phyloP scores from a whole-genome alignment of 495 filamentous ascomycete species.

The Xylaria castorea region DNA sequence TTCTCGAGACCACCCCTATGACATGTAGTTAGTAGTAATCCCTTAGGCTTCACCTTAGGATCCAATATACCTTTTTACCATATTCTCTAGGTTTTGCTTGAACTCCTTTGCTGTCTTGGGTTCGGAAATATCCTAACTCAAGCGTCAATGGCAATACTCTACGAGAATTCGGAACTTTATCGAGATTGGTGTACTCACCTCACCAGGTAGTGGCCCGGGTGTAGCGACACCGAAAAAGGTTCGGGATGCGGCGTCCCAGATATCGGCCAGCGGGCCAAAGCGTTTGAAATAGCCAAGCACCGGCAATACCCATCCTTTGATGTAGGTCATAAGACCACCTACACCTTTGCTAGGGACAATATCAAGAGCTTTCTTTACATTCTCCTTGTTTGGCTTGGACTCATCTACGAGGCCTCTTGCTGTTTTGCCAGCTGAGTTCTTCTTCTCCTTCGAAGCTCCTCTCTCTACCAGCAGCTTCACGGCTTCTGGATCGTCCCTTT shows the following conservation, averaged over 20 bases:
- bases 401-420: conserved; percentile 27
- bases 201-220: conserved; percentile 4
- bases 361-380: conserved; percentile 7
- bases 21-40: background rate
- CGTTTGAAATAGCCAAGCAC: conserved; percentile 12
- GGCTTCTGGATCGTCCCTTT: conserved; percentile 10
- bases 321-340: conserved; percentile 24
- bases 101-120: conserved; percentile 10
- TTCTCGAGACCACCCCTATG: conserved; percentile 17
- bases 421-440: conserved; percentile 14
- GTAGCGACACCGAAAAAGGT: background rate
- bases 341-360: conserved; percentile 15
- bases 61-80: conserved; percentile 2
- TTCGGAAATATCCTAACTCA: conserved; percentile 12
- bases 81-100: conserved; percentile 18
- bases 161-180: background rate
- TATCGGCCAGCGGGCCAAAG: conserved; percentile 2
- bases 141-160: background rate
- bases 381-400: conserved; percentile 13
- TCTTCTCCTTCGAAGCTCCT: conserved; percentile 19
- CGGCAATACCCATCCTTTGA: conserved; percentile 18
- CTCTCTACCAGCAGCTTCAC: conserved; percentile 26
- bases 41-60: background rate
- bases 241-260: conserved; percentile 19
- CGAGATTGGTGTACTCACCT: background rate